Conservation (phyloP, 2,329 filamentous ascomycete genomes). For the Fusarium staphyleae region DNA sequence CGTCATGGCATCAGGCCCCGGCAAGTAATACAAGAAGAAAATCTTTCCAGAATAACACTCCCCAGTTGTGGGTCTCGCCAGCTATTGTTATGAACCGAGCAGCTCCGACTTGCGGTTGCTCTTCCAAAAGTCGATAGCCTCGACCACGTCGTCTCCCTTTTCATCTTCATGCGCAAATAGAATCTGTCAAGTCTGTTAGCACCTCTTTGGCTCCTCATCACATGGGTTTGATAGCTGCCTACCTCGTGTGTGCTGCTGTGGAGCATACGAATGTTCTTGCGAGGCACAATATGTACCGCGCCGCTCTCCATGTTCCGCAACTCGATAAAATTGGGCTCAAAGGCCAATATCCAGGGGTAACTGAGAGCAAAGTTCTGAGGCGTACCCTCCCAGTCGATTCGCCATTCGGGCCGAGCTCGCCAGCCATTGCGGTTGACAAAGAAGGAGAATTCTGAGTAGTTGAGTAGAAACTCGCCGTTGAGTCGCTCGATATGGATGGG, state of each 20-base stretch:
- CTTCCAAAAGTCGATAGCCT: slow-evolving; percentile 97
- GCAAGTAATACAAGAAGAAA: slow-evolving; percentile 42
- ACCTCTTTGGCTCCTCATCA: background rate
- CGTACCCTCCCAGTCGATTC: slow-evolving; percentile 95
- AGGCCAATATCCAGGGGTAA: slow-evolving; percentile 95
- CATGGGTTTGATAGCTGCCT: slow-evolving; percentile 35
- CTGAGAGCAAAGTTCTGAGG: slow-evolving; percentile 93
- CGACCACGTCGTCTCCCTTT: slow-evolving; percentile 88
- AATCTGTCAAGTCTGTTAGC: slow-evolving; percentile 68
- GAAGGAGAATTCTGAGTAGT: slow-evolving; percentile 99
- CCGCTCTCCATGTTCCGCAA: slow-evolving; percentile 94
- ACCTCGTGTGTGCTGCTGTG: slow-evolving; percentile 98
- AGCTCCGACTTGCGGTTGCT: slow-evolving; percentile 61
- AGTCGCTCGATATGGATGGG: slow-evolving; percentile 97
- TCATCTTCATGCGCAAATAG: slow-evolving; percentile 98
- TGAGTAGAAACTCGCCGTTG: slow-evolving; percentile 95
- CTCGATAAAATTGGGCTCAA: slow-evolving; percentile 97
- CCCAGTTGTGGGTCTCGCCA: slow-evolving; percentile 20
- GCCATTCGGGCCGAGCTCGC: slow-evolving; percentile 95
- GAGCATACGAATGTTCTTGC: slow-evolving; percentile 96
- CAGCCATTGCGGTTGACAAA: slow-evolving; percentile 99
- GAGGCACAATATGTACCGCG: slow-evolving; percentile 93
- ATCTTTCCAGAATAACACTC: slow-evolving; percentile 39
- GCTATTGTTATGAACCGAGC: slow-evolving; percentile 37
- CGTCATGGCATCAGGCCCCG: slow-evolving; percentile 23